Evolutionary conservation across 169 alveolate species (phyloP).

Genomic region (Eimeria maxima): DNA sequence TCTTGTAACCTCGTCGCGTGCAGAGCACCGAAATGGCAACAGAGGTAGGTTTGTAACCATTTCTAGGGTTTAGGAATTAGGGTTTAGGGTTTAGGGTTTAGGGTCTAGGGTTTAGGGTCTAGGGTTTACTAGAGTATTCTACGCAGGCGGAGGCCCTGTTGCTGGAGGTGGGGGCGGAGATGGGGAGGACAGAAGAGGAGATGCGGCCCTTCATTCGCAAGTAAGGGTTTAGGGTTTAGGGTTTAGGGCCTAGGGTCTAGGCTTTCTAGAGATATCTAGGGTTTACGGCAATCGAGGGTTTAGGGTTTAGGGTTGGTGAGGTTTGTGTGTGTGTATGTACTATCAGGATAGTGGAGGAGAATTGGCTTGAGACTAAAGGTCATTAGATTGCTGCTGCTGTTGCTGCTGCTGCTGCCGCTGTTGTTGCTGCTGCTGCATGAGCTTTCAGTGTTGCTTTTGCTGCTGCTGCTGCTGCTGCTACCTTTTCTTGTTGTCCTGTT

Average conservation of each 20-base stretch:
- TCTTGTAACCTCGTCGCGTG: background rate
- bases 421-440: too few species aligned
- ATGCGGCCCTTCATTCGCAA: constrained; percentile 19
- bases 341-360: constrained; percentile 19
- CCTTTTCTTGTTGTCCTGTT: too few species aligned
- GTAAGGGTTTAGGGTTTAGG: constrained; percentile 4
- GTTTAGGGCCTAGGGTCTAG: background rate
- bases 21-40: background rate
- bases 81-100: constrained; percentile 44
- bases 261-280: background rate
- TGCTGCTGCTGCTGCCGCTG: too few species aligned
- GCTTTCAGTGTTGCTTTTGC: background rate
- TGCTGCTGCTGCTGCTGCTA: background rate
- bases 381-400: too few species aligned
- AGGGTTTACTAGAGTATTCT: background rate
- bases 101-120: constrained; percentile 33
- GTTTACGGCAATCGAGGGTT: constrained; percentile 9
- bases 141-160: constrained; percentile 39
- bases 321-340: background rate
- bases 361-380: constrained; percentile 30
- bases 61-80: background rate
- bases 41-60: too few species aligned
- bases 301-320: background rate
- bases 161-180: constrained; percentile 35
- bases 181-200: background rate